A percentile compares a stretch with the other conserved stretches of the same genome.
Conservation (phyloP, 1,284 basidiomycete species). For the Xerocomus amazonicus region DNA sequence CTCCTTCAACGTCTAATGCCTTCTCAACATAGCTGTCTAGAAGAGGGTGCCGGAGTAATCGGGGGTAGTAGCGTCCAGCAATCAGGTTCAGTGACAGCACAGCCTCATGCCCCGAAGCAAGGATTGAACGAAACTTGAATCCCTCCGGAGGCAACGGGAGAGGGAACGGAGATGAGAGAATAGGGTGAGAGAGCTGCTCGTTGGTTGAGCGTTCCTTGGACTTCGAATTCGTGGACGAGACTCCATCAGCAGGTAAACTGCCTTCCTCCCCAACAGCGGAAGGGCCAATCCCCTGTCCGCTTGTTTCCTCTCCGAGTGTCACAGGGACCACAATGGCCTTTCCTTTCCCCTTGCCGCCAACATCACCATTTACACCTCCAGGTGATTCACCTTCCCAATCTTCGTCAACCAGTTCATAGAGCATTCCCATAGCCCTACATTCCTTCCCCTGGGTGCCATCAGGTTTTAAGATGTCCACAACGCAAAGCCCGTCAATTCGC, state of each 20-base stretch:
- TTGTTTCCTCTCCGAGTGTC: conserved; percentile 4
- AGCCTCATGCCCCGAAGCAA: conserved; percentile 58
- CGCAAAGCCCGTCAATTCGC: conserved; percentile 56
- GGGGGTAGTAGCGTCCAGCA: conserved; percentile 72
- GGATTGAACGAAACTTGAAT: conserved; percentile 66
- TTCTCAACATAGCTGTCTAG: conserved; percentile 40
- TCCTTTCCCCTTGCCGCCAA: conserved; percentile 29
- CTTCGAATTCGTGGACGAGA: conserved; percentile 6
- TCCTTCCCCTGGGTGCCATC: conserved; percentile 45
- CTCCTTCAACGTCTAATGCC: conserved; percentile 35
- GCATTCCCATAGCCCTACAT: conserved; percentile 59
- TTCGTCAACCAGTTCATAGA: conserved; percentile 70
- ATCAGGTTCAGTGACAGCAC: conserved; percentile 63
- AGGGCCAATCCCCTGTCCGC: conserved; percentile 8
- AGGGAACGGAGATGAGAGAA: conserved; percentile 38
- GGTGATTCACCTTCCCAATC: conserved; percentile 55
- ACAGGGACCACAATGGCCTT: conserved; percentile 24
- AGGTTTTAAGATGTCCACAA: conserved; percentile 43
- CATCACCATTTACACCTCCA: conserved; percentile 1
- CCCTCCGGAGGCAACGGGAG: conserved; percentile 61
- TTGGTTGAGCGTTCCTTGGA: conserved; percentile 24
- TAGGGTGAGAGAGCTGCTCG: conserved; percentile 39
- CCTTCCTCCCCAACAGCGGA: conserved; percentile 18
- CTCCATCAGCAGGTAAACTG: conserved; percentile 9
- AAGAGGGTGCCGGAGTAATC: conserved; percentile 58